Conservation (phyloP, 2,329 filamentous ascomycete species). For the Berkeleyomyces basicola region DNA sequence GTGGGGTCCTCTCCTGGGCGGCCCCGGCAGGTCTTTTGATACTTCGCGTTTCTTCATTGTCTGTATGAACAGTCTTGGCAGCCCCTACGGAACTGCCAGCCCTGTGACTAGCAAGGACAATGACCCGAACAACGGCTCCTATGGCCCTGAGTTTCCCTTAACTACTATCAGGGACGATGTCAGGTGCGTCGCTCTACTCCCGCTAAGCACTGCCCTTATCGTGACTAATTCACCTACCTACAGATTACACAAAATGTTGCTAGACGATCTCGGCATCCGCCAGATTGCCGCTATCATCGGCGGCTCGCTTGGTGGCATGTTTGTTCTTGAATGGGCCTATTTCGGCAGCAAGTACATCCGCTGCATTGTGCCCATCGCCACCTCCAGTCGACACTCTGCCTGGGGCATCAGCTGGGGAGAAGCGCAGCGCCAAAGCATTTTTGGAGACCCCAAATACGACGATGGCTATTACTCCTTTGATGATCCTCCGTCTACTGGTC, state of each 20-base stretch:
- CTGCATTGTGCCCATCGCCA: slow-evolving; percentile 68
- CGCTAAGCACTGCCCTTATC: not conserved
- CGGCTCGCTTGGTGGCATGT: slow-evolving; percentile 77
- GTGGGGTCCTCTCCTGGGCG: slow-evolving; percentile 73
- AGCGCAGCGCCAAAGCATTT: slow-evolving; percentile 82
- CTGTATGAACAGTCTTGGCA: slow-evolving; percentile 73
- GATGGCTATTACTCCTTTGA: slow-evolving; percentile 86
- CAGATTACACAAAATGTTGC: slow-evolving; percentile 60
- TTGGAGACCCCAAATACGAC: slow-evolving; percentile 95
- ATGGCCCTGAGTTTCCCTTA: slow-evolving; percentile 90
- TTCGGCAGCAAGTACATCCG: slow-evolving; percentile 74
- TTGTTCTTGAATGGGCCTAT: slow-evolving; percentile 84
- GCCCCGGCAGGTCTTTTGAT: slow-evolving; percentile 64
- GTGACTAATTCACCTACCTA: not conserved
- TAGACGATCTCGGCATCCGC: slow-evolving; percentile 65
- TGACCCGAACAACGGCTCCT: slow-evolving; percentile 53
- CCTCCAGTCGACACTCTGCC: slow-evolving; percentile 68
- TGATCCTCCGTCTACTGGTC: slow-evolving; percentile 70
- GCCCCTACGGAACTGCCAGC: slow-evolving; percentile 74
- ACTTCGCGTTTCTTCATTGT: slow-evolving; percentile 70
- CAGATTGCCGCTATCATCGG: slow-evolving; percentile 67
- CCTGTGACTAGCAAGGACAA: slow-evolving; percentile 80
- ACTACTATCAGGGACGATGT: slow-evolving; percentile 95
- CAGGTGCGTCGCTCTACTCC: slow-evolving; percentile 41
- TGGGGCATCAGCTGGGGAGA: slow-evolving; percentile 90